A percentile compares a stretch with the other conserved stretches of the same genome.
These are phyloP conservation scores for Picea sitchensis DNA, from an alignment of 75 land plant genomes.

Conservation along the genomic window DNA sequence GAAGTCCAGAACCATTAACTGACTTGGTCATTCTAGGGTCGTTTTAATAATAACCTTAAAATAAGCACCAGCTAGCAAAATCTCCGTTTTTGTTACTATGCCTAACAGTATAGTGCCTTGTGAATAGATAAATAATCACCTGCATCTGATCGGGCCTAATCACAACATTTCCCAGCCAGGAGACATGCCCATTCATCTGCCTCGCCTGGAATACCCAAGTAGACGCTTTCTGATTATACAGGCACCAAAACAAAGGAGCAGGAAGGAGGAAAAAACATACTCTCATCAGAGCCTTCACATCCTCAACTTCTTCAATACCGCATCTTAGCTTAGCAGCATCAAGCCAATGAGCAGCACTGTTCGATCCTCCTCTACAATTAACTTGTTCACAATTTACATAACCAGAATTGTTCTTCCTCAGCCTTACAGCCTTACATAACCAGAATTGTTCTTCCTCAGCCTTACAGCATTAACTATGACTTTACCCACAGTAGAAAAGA, in stretches of 20 bases:
- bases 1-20: too few species aligned
- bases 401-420: not conserved
- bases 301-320: constrained; percentile 22
- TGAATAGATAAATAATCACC: constrained; percentile 3
- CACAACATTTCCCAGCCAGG: constrained; percentile 26
- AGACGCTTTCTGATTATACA: constrained; percentile 33
- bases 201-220: constrained; percentile 40
- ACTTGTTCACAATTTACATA: not conserved
- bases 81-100: not conserved
- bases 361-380: not conserved
- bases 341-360: constrained; percentile 19
- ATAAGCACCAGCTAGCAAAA: not conserved
- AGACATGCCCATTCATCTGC: constrained; percentile 21
- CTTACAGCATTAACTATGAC: constrained; percentile 20
- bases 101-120: not conserved
- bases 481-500: constrained; percentile 24
- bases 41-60: not conserved
- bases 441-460: not conserved
- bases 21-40: not conserved
- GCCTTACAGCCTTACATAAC: constrained; percentile 1
- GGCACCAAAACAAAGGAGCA: constrained; percentile 25
- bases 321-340: constrained; percentile 27
- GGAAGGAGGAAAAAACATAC: constrained; percentile 30
- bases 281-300: constrained; percentile 26
- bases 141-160: constrained; percentile 44